phyloP scores from a whole-genome alignment of 2,329 filamentous ascomycete genomes.

The Hypoxylon sp. region DNA sequence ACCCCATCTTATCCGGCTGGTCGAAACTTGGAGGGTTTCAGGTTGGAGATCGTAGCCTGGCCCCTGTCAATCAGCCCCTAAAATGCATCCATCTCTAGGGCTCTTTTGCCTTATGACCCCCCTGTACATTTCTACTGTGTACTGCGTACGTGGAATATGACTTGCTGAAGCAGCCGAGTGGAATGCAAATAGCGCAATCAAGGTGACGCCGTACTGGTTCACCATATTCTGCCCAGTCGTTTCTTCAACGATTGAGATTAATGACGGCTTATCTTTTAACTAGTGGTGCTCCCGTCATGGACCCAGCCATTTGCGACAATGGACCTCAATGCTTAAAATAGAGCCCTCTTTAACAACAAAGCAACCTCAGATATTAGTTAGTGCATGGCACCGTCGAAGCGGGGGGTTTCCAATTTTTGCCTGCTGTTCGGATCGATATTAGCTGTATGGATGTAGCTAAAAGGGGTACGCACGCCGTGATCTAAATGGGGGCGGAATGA shows the following conservation, averaged over 20 bases:
- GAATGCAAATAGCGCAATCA: slow-evolving; percentile 45
- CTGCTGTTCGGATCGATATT: slow-evolving; percentile 33
- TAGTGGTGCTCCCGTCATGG: slow-evolving; percentile 16
- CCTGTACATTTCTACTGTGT: slow-evolving; percentile 41
- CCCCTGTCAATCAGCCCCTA: slow-evolving; percentile 48
- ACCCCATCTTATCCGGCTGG: slow-evolving; percentile 43
- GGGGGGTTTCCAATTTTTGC: slow-evolving; percentile 18
- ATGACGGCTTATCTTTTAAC: slow-evolving; percentile 21
- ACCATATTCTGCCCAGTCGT: slow-evolving; percentile 11
- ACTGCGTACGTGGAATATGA: slow-evolving; percentile 41
- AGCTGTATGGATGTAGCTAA: slow-evolving; percentile 38
- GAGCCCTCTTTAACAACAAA: slow-evolving; percentile 8
- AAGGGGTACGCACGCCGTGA: slow-evolving; percentile 41
- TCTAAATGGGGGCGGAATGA: slow-evolving; percentile 39
- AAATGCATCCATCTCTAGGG: slow-evolving; percentile 11
- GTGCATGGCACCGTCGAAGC: slow-evolving; percentile 18
- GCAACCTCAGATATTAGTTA: slow-evolving; percentile 18
- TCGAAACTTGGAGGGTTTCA: slow-evolving; percentile 55
- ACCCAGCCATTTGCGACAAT: slow-evolving; percentile 28
- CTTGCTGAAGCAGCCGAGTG: slow-evolving; percentile 47
- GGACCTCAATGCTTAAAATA: slow-evolving; percentile 8
- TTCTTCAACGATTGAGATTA: slow-evolving; percentile 24
- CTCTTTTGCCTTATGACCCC: slow-evolving; percentile 27
- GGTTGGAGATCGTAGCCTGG: slow-evolving; percentile 50
- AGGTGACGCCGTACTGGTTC: slow-evolving; percentile 32